Percentiles rank a stretch among this genome's conserved stretches.
These are phyloP conservation scores for Fusarium acutatum DNA, from an alignment of 2,329 filamentous ascomycete genomes.

Conservation along the genomic window DNA sequence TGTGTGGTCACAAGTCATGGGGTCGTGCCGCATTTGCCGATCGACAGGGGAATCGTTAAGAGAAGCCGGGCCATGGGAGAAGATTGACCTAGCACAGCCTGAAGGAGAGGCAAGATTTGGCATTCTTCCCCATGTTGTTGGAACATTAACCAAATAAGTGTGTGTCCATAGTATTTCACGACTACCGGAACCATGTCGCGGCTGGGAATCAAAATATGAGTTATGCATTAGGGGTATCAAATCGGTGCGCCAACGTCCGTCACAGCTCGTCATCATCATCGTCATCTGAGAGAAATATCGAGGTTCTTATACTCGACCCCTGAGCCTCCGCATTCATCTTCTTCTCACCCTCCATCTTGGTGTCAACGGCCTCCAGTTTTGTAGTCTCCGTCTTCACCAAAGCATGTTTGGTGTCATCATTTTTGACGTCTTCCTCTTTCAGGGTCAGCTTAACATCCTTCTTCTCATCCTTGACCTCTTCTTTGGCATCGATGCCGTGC, in stretches of 20 bases:
- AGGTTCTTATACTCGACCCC: constrained; percentile 40
- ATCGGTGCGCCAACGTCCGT: constrained; percentile 18
- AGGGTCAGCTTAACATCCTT: constrained; percentile 1
- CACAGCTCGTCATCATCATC: constrained; percentile 52
- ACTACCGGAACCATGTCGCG: background rate
- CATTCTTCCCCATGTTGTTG: constrained; percentile 59
- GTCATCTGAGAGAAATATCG: constrained; percentile 51
- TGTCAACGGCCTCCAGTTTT: constrained; percentile 7
- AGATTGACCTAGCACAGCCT: constrained; percentile 57
- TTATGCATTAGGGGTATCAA: constrained; percentile 38
- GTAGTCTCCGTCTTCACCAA: background rate
- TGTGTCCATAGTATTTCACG: background rate
- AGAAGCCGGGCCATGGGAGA: constrained; percentile 60
- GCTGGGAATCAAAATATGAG: background rate
- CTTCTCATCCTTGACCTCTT: constrained; percentile 22
- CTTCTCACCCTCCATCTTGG: constrained; percentile 16
- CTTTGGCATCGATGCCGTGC: constrained; percentile 11
- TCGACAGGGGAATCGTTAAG: constrained; percentile 57
- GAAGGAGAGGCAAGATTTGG: constrained; percentile 53
- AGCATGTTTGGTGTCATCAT: constrained; percentile 4
- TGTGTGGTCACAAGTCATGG: constrained; percentile 61
- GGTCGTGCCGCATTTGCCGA: constrained; percentile 61
- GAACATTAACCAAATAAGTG: constrained; percentile 60
- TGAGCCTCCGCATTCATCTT: constrained; percentile 29
- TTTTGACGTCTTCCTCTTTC: constrained; percentile 22